Base-by-base conservation (phyloP, 345 rosid species). In the Nephelium lappaceum region DNA sequence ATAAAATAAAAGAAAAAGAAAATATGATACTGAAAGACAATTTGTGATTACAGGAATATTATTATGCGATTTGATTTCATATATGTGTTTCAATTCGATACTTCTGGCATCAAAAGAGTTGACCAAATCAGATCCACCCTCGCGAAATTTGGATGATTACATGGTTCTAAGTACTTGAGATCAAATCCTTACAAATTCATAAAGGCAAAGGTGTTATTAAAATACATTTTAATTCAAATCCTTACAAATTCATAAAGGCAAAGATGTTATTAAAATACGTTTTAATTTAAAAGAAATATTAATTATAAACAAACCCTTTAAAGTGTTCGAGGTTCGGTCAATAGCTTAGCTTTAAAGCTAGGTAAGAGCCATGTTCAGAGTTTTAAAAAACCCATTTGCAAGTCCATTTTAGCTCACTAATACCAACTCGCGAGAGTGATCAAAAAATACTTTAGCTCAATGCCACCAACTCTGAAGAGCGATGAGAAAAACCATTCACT, bases 271-370 rank as follows among this genome's bases (percentile, higher is more conserved):
- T 6, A 23, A 47, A n/a, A 69, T n/a, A 6, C 60, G 3, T 69
- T 69, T 69, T 38, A 24, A 24, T 45, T 53, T n/a, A 2, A 41
- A 55, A 55, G 36, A 12, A 41, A 41, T 41, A 0, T 41, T 41
- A 41, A 8, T 41, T 5, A 41, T 41, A 41, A 5, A 41, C 5
- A 6, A 5, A 41, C 43, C 43, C 7, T 41, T 41, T 5, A 41
- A 41, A 8, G 43, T 41, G 1, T 41, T 41, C 9, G 43, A 5
- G 1, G 43, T 6, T 41, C 8, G 43, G n/a, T 12, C 10, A 8
- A 39, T 42, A 9, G 18, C 57, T 74, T 74, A 14, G 77, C 24
- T 74, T 62, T 74, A 23, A 61, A 73, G 69, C 23, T 1, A 23
- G 5, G 12, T 23, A 43, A 57, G 41, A 23, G 15, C 24, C 23